phyloP scores from a whole-genome alignment of 306 rosid species.

The Sphenostylis stenocarpa region DNA sequence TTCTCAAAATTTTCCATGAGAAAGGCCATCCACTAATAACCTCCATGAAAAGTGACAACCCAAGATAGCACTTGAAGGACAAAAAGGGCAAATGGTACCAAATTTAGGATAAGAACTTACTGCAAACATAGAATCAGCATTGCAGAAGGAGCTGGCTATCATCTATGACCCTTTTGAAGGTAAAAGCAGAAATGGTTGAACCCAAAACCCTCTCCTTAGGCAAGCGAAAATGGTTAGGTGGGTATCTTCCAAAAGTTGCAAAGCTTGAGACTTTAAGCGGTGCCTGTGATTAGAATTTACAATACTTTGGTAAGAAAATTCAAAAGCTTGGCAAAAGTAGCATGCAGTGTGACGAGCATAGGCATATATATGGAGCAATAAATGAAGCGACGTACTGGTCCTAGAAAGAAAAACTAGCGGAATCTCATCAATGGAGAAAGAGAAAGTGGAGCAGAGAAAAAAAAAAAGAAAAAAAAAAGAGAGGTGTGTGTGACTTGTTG shows the following conservation, averaged over 20 bases:
- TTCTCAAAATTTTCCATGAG: not conserved
- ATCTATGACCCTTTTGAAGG: constrained; percentile 37
- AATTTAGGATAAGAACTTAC: constrained; percentile 47
- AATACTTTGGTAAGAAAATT: constrained; percentile 17
- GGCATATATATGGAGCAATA: not conserved
- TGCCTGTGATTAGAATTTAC: constrained; percentile 25
- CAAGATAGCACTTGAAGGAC: not conserved
- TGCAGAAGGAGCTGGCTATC: constrained; percentile 75
- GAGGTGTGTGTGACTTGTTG: not conserved
- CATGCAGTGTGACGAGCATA: not conserved
- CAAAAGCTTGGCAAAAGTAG: constrained; percentile 13
- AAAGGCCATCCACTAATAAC: not conserved
- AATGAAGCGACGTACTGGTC: not conserved
- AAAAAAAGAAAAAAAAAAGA: not conserved
- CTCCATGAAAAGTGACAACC: not conserved
- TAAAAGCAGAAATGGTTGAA: constrained; percentile 16
- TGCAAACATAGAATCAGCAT: constrained; percentile 72
- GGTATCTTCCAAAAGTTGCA: constrained; percentile 24
- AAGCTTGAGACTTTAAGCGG: constrained; percentile 32
- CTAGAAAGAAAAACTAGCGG: not conserved
- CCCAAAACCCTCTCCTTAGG: not conserved
- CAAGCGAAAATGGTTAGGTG: constrained; percentile 28
- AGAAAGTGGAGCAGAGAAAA: not conserved
- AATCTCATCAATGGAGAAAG: constrained; percentile 23
- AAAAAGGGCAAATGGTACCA: not conserved